phyloP scores from a whole-genome alignment of 345 rosid species.

The Eucalyptus regnans region DNA sequence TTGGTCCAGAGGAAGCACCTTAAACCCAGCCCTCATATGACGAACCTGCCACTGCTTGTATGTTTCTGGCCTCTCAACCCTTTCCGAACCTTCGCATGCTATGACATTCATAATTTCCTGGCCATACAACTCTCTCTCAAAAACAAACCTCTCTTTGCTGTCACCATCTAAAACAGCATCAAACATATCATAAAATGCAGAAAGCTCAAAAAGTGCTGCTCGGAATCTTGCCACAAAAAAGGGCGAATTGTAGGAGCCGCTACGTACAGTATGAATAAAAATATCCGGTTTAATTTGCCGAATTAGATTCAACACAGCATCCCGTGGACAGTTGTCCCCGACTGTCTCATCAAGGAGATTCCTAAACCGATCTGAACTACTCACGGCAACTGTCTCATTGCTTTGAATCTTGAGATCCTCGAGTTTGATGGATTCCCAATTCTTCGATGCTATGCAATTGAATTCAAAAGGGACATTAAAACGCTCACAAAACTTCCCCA shows the following conservation, averaged over 20 bases:
- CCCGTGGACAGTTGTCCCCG: neutral
- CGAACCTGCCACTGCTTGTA: constrained; percentile 80
- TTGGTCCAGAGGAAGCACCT: constrained; percentile 30
- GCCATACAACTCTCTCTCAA: constrained; percentile 47
- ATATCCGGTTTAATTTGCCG: constrained; percentile 11
- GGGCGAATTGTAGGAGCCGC: constrained; percentile 13
- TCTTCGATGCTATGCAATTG: constrained; percentile 9
- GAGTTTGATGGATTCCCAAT: neutral
- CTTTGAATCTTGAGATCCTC: neutral
- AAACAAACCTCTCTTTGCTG: constrained; percentile 28
- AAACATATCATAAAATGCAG: constrained; percentile 49
- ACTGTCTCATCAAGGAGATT: neutral
- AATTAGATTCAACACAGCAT: constrained; percentile 7
- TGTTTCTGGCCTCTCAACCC: constrained; percentile 78
- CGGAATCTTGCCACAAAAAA: constrained; percentile 44
- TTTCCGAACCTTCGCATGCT: constrained; percentile 66
- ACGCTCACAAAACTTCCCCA: constrained; percentile 8
- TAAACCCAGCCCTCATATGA: constrained; percentile 54
- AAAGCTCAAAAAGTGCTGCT: constrained; percentile 60
- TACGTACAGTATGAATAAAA: neutral
- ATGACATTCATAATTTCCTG: constrained; percentile 46
- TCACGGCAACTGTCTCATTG: constrained; percentile 8
- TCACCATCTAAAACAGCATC: constrained; percentile 38
- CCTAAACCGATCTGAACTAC: neutral
- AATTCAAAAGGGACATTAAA: constrained; percentile 18